These are phyloP conservation scores for Murraya koenigii DNA, from an alignment of 345 rosid species.

Conservation along the genomic window DNA sequence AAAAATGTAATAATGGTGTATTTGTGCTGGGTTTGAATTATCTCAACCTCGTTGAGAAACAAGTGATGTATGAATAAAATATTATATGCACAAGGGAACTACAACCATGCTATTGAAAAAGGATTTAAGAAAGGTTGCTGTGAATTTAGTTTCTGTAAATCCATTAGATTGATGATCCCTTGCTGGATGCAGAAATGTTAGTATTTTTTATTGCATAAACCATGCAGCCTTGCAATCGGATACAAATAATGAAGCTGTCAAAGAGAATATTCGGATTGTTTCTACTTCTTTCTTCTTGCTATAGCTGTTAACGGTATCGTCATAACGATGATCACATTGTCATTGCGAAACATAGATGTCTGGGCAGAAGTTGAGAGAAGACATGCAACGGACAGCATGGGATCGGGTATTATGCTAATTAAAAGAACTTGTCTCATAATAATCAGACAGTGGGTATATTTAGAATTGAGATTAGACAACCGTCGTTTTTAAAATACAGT, in stretches of 20 bases:
- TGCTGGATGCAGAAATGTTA: not conserved
- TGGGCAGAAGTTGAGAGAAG: slow-evolving; percentile 65
- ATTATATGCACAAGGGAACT: slow-evolving; percentile 77
- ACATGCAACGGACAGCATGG: slow-evolving; percentile 38
- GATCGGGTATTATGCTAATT: slow-evolving; percentile 49
- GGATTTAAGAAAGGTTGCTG: slow-evolving; percentile 81
- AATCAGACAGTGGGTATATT: too few relatives aligned
- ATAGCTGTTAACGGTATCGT: not conserved
- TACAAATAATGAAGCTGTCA: slow-evolving; percentile 66
- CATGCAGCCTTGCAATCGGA: slow-evolving; percentile 75
- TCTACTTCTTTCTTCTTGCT: not conserved
- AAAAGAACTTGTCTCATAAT: too few relatives aligned
- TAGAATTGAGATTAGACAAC: too few relatives aligned
- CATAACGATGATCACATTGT: slow-evolving; percentile 5
- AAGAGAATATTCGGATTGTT: slow-evolving; percentile 70
- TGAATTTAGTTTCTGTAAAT: slow-evolving; percentile 4
- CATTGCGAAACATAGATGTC: slow-evolving; percentile 47
- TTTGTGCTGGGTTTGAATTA: not conserved
- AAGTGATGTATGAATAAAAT: not conserved
- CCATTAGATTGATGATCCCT: not conserved
- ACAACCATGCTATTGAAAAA: slow-evolving; percentile 70
- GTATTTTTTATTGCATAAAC: not conserved
- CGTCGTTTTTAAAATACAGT: too few relatives aligned
- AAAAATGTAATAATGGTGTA: not conserved
- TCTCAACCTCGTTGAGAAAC: not conserved